phyloP scores from a whole-genome alignment of 371 early-diverging fungal species.

The Quaeritorhiza haematococci region DNA sequence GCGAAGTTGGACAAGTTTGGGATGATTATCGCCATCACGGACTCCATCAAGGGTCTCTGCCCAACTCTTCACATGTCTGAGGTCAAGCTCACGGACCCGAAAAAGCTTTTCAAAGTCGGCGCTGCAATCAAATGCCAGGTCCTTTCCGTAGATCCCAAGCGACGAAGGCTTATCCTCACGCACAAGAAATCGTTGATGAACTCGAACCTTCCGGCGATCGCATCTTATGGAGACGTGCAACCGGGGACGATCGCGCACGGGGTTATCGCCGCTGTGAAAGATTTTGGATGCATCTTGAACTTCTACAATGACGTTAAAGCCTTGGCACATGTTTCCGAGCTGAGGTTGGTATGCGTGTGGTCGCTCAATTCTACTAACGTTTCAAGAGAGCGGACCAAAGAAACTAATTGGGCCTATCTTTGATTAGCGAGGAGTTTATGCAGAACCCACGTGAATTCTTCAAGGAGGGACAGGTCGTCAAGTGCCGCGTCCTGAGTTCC shows the following conservation, averaged over 20 bases:
- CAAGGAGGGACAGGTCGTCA: constrained; percentile 71
- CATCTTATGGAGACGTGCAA: constrained; percentile 48
- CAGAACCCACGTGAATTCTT: constrained; percentile 40
- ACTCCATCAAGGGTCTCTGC: constrained; percentile 62
- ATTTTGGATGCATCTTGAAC: constrained; percentile 65
- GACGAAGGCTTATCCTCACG: constrained; percentile 62
- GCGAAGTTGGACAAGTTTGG: constrained; percentile 50
- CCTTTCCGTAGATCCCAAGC: constrained; percentile 47
- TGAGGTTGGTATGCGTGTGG: constrained; percentile 33
- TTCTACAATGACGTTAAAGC: constrained; percentile 73
- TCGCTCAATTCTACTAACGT: constrained; percentile 5
- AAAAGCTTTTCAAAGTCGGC: constrained; percentile 73
- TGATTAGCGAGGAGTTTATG: constrained; percentile 28
- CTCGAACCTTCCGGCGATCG: constrained; percentile 61
- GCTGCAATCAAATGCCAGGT: constrained; percentile 61
- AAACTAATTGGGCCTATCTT: too few species aligned
- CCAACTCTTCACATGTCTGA: constrained; percentile 74
- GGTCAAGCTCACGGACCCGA: constrained; percentile 63
- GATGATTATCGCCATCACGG: constrained; percentile 60
- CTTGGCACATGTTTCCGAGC: constrained; percentile 63
- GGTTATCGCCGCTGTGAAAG: constrained; percentile 54
- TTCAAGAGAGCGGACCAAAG: neutral
- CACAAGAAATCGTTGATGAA: constrained; percentile 75
- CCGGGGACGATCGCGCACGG: constrained; percentile 61
- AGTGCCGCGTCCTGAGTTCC: constrained; percentile 63